phyloP scores from a whole-genome alignment of 2,329 filamentous ascomycete species.

The Cladosporium cucumerinum region DNA sequence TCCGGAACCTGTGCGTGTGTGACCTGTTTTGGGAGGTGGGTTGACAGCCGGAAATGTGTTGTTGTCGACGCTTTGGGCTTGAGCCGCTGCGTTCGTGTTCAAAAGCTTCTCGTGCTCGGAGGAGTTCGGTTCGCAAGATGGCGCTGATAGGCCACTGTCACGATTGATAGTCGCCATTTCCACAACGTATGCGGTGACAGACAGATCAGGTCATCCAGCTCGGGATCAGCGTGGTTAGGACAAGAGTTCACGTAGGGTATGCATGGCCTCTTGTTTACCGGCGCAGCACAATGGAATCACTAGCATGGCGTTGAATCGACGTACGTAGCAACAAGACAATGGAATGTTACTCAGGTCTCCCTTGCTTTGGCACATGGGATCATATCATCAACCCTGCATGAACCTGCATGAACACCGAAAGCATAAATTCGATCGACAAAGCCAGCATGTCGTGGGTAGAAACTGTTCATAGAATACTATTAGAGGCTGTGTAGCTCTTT shows the following conservation, averaged over 20 bases:
- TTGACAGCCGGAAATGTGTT: background rate
- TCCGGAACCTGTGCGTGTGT: background rate
- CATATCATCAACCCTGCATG: background rate
- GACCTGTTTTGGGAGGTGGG: slow-evolving; percentile 1
- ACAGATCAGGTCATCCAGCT: background rate
- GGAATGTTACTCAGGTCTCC: slow-evolving; percentile 4
- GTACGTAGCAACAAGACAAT: slow-evolving; percentile 17
- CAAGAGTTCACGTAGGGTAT: background rate
- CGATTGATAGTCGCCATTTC: background rate
- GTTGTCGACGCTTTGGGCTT: background rate
- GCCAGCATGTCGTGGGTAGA: background rate
- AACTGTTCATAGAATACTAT: slow-evolving; percentile 5
- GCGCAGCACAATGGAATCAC: slow-evolving; percentile 6
- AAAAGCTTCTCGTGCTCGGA: background rate
- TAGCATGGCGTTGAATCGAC: background rate
- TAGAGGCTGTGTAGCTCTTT: slow-evolving; percentile 17
- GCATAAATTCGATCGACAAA: background rate
- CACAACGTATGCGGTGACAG: too few relatives aligned
- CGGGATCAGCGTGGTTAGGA: background rate
- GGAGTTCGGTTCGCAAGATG: background rate
- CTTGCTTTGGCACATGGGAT: slow-evolving; percentile 5
- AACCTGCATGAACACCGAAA: background rate
- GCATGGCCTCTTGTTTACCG: background rate
- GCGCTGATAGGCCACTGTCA: background rate
- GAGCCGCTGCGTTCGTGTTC: background rate